Percentiles rank a stretch among this genome's conserved stretches.
phyloP scores from a whole-genome alignment of 2,329 filamentous ascomycete species.

The Xylaria polymorpha region DNA sequence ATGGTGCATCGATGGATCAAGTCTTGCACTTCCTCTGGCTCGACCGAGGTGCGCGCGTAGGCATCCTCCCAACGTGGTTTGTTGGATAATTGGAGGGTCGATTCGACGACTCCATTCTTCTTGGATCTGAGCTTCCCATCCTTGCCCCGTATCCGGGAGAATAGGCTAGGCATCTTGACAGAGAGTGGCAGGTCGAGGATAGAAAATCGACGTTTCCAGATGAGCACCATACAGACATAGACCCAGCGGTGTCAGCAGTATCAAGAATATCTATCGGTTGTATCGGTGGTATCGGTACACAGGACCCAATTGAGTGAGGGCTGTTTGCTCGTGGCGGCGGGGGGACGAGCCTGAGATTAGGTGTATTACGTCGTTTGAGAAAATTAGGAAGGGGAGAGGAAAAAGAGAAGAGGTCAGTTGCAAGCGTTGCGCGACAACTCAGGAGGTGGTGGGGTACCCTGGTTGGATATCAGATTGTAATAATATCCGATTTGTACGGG shows the following conservation, averaged over 20 bases:
- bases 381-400: slow-evolving; percentile 36
- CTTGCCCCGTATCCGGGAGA: slow-evolving; percentile 78
- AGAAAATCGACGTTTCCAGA: slow-evolving; percentile 30
- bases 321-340: slow-evolving; percentile 17
- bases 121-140: slow-evolving; percentile 73
- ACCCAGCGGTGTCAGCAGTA: slow-evolving; percentile 18
- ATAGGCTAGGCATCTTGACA: slow-evolving; percentile 66
- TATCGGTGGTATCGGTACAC: slow-evolving; percentile 18
- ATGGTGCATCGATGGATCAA: slow-evolving; percentile 85
- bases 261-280: slow-evolving; percentile 22
- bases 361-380: slow-evolving; percentile 41
- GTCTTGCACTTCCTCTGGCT: slow-evolving; percentile 91
- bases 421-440: slow-evolving; percentile 41
- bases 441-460: slow-evolving; percentile 37
- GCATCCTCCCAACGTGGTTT: slow-evolving; percentile 90
- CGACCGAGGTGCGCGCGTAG: slow-evolving; percentile 83
- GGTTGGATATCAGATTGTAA: slow-evolving; percentile 46
- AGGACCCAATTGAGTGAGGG: slow-evolving; percentile 28
- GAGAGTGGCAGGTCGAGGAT: slow-evolving; percentile 39
- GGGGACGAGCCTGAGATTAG: slow-evolving; percentile 11
- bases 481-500: slow-evolving; percentile 44
- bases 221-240: slow-evolving; percentile 33
- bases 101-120: slow-evolving; percentile 69
- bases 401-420: slow-evolving; percentile 36
- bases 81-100: slow-evolving; percentile 64